Base-by-base conservation (phyloP, 768 basidiomycete species). In the Termitomyces sp. region DNA sequence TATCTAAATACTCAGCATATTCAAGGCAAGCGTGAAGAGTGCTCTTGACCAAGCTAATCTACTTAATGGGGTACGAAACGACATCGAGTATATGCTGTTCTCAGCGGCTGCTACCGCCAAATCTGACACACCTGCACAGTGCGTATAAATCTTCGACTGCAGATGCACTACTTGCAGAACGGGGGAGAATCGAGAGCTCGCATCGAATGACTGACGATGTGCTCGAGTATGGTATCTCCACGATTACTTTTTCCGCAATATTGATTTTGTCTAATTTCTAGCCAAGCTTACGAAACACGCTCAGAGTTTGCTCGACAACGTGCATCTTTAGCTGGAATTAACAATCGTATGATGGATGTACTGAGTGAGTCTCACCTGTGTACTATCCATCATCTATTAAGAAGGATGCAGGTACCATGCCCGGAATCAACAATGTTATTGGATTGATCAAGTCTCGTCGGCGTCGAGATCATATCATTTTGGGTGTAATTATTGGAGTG, bases 221-320 rank as follows among this genome's bases (percentile, higher is more conserved):
- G 38, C 79, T 99, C 31, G 85, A 90, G 95, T 96, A 69, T 61
- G 91, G 4, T 49, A 31, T 10, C 46, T 43, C 56, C 36, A 32
- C 10, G 52, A 37, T 47, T 47, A 43, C 31, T 29, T 47, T 57
- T 54, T 57, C 56, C 32, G 47, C 55, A 58, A 31, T 36, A 57
- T 43, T 40, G 50, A 61, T 53, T 47, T 37, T 38, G 20, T 51
- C 34, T n/a, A 34, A 32, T 42, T 43, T 56, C 15, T 71, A 98
- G 95, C 48, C 97, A 98, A 86, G 97, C 96, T 34, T 96, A 98
- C 70, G 97, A 94, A 70, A 98, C 96, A 3, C 88, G 97, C 36
- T 85, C 92, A 25, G 96, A 98, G 74, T 98, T 99, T 74, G 77
- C 83, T 32, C 83, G 86, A 49, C 97, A 99, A 73, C 81, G 94